Evolutionary conservation across 768 basidiomycete species (phyloP), one percentile per base, ranked within the genome.

Genomic region (Ramaria sp.): DNA sequence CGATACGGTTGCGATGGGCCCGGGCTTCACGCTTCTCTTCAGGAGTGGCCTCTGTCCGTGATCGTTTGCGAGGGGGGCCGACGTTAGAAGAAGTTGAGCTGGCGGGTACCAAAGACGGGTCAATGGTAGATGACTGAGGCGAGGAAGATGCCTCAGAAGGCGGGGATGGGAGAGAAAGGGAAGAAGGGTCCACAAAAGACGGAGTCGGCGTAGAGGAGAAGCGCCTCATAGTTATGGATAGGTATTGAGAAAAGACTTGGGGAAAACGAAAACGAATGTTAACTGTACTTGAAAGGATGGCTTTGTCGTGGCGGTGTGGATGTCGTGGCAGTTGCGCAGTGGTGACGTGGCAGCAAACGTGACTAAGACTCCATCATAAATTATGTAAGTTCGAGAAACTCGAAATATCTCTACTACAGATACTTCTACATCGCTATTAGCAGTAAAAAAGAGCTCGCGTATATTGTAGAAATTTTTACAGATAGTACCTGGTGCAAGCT

Each of bases 1-100:
- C 92, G 66, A 94, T 89, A 49, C 91, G 79, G 69, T 95, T 95
- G 55, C 92, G 82, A 70, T 92, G 88, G 15, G 88, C 90, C 59
- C 92, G 77, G 47, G 87, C 88, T 66, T 91, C 89, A 61, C 81
- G 87, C 67, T 87, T 85, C 63, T 90, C 87, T 58, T 90, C 88
- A 0, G 83, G 71, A 5, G 79, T 72, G 24, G 75, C 45, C 9
- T 77, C 76, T 7, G 82, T 75, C 61, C 88, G 83, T 32, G 79
- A 66, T 27, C 88, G 86, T 65, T 91, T 91, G 61, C 87, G 83
- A 27, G 86, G 77, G 13, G 83, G 78, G 28, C 75, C 74, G 18
- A 36, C 52, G 45, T 48, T 32, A 42, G 57, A 48, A 56, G 34
- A 50, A 58, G 48, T 56, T 34, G 57, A 56, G 47, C 56, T 52